Base-by-base conservation (phyloP, 129 eudicot genomes). In the Saposhnikovia divaricata region DNA sequence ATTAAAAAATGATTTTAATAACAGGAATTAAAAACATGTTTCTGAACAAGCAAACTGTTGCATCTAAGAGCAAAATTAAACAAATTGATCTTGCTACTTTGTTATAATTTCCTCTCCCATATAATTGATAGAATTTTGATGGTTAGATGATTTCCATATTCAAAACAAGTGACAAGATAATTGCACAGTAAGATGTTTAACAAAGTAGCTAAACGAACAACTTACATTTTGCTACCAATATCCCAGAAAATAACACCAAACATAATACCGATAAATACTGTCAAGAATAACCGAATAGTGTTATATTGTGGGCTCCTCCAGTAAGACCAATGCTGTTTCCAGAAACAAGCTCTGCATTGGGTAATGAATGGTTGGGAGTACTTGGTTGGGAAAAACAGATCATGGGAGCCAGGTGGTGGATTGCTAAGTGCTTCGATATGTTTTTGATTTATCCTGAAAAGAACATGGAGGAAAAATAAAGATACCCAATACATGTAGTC, bases 281-380 rank as follows among this genome's bases (percentile, higher is more conserved):
- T 89, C 88, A 89, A 83, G 71, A 87, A 86, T 59, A 93, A 91
- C 5, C 98, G 86, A 77, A 91, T 84, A 46, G 80, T 89, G 61
- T 89, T 93, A 86, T 89, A 93, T 75, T 90, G 92, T 5, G 98
- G 94, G 80, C 89, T 86, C 82, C 98, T 86, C 98, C 96, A 93
- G 75, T 93, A 93, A 15, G 98, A 93, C 88, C 85, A 89, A 72
- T 89, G 83, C 70, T 89, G 94, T 84, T 93, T 93, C 98, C 98
- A 93, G 81, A 91, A 88, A 82, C 98, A 93, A 5, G 95, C 98
- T 72, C 72, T 88, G 77, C 85, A 88, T 34, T 93, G 98, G 44
- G 85, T 82, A 11, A 88, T 69, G 63, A 85, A 88, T 5, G 97
- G 86, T 34, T 88, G 98, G 0, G 98, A 84, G 79, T 83, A 88